Conservation (phyloP, 371 early-diverging fungal genomes). For the Batkoa obscura region DNA sequence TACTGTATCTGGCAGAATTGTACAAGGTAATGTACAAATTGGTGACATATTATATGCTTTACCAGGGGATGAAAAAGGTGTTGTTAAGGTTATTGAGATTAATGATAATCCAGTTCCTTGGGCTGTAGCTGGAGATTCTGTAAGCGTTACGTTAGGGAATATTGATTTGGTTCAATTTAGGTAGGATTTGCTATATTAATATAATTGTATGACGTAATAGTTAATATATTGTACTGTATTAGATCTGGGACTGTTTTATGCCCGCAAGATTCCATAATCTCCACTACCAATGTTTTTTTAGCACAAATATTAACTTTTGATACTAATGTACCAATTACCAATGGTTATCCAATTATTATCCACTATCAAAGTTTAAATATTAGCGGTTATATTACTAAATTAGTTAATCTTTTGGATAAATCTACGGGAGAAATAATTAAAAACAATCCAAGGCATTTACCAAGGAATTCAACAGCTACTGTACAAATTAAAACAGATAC, state of each 20-base stretch:
- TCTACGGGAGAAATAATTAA: conserved; percentile 62
- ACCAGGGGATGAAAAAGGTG: conserved; percentile 57
- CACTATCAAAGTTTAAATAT: conserved; percentile 66
- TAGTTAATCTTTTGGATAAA: conserved; percentile 57
- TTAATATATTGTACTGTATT: neutral
- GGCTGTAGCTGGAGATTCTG: conserved; percentile 89
- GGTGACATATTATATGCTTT: conserved; percentile 66
- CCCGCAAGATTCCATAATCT: conserved; percentile 36
- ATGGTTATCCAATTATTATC: conserved; percentile 69
- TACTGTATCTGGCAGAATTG: conserved; percentile 68
- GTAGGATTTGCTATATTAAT: conserved; percentile 16
- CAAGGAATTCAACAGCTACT: conserved; percentile 60
- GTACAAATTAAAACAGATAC: conserved; percentile 54
- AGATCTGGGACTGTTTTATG: conserved; percentile 68
- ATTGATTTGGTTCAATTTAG: conserved; percentile 60
- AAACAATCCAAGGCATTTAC: conserved; percentile 60
- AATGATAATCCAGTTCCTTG: conserved; percentile 49
- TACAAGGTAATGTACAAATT: conserved; percentile 63
- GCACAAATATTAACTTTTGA: conserved; percentile 88
- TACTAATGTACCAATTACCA: conserved; percentile 66
- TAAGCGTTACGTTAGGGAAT: conserved; percentile 49
- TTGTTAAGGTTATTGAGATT: conserved; percentile 60
- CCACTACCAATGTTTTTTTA: conserved; percentile 45
- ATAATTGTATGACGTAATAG: neutral
- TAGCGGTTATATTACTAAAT: conserved; percentile 48